Evolutionary conservation across 2,329 filamentous ascomycete species (phyloP).

Genomic region (Incumbomyces lentus): DNA sequence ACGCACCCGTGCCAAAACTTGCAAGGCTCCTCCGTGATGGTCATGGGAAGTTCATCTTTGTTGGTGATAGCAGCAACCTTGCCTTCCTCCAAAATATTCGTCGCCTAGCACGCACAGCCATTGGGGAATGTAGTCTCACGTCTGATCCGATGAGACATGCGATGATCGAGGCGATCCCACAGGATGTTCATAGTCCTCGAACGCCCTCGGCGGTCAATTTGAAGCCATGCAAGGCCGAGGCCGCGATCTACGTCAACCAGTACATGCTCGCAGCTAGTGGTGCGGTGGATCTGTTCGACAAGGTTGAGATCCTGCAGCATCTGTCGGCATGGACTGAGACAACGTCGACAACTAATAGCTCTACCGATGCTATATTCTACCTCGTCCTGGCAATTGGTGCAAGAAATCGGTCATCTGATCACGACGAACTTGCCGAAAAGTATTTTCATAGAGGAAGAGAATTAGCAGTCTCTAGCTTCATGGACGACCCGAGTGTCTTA

Average conservation of each 20-base stretch:
- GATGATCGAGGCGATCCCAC: slow-evolving; percentile 28
- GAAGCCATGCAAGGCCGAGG: slow-evolving; percentile 29
- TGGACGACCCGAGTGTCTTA: slow-evolving; percentile 39
- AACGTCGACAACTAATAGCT: slow-evolving; percentile 23
- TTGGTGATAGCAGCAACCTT: slow-evolving; percentile 44
- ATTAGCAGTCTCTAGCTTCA: slow-evolving; percentile 36
- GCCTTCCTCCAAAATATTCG: slow-evolving; percentile 45
- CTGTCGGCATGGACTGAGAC: slow-evolving; percentile 31
- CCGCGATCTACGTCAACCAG: slow-evolving; percentile 32
- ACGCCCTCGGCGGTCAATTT: slow-evolving; percentile 1
- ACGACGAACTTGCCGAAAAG: slow-evolving; percentile 34
- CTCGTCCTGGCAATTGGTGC: slow-evolving; percentile 42
- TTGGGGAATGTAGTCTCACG: slow-evolving; percentile 33
- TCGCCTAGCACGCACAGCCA: slow-evolving; percentile 37
- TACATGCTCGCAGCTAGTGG: slow-evolving; percentile 39
- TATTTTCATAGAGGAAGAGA: slow-evolving; percentile 40
- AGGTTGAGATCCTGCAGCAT: slow-evolving; percentile 32
- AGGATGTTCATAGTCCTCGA: slow-evolving; percentile 7
- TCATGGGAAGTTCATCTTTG: slow-evolving; percentile 45
- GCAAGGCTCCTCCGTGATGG: slow-evolving; percentile 41
- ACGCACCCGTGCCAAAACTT: slow-evolving; percentile 31
- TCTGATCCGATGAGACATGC: slow-evolving; percentile 32
- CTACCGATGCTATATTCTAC: slow-evolving; percentile 39
- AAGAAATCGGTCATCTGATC: slow-evolving; percentile 29
- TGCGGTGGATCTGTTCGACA: slow-evolving; percentile 39